These are phyloP conservation scores for Termitomyces sp. DNA, from an alignment of 768 basidiomycete genomes.

Conservation along the genomic window DNA sequence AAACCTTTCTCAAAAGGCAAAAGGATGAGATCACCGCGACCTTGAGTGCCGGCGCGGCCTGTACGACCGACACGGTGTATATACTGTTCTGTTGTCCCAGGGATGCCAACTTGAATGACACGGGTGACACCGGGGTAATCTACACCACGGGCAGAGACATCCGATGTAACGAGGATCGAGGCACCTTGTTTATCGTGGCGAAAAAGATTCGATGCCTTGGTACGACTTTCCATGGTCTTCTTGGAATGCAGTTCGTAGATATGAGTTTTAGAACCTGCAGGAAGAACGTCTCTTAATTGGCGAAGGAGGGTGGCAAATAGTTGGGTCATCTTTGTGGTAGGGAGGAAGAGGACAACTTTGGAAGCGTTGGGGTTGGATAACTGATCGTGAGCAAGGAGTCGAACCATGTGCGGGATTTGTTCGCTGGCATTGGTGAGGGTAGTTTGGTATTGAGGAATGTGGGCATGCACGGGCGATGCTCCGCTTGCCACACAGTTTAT, in stretches of 20 bases:
- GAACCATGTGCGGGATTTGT: conserved; percentile 76
- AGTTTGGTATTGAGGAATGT: conserved; percentile 82
- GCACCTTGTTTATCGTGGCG: conserved; percentile 48
- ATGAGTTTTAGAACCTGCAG: conserved; percentile 45
- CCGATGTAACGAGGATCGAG: conserved; percentile 76
- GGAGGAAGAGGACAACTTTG: conserved; percentile 81
- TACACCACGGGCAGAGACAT: conserved; percentile 85
- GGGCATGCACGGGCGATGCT: conserved; percentile 62
- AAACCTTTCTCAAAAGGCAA: conserved; percentile 78
- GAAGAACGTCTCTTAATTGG: conserved; percentile 43
- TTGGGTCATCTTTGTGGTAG: conserved; percentile 83
- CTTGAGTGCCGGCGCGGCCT: conserved; percentile 60
- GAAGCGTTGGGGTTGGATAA: conserved; percentile 59
- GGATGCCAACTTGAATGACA: conserved; percentile 88
- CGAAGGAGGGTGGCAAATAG: conserved; percentile 65
- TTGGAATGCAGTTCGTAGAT: conserved; percentile 86
- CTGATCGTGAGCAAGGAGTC: conserved; percentile 87
- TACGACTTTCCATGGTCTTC: conserved; percentile 55
- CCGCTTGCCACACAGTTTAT: conserved; percentile 70
- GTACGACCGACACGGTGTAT: conserved; percentile 86
- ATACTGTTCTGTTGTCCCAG: conserved; percentile 66
- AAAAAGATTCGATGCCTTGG: conserved; percentile 57
- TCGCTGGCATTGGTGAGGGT: conserved; percentile 60
- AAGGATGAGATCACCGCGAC: conserved; percentile 77
- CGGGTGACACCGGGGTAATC: conserved; percentile 89